Conservation (phyloP, 805 yeast species). For the Candida nemodendra region DNA sequence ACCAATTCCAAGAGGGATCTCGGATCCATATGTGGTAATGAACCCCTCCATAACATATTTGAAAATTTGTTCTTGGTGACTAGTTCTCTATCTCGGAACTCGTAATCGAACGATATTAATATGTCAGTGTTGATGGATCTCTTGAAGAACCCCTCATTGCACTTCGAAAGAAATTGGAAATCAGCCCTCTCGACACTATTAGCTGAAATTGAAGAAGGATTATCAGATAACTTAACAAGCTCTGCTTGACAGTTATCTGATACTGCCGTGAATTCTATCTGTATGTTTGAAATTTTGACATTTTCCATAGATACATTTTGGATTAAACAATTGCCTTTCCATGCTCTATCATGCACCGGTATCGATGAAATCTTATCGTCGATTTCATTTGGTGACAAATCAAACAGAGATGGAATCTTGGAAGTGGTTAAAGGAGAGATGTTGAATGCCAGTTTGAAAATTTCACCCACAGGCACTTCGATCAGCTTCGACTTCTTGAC, state of each 20-base stretch:
- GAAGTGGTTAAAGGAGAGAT: conserved; percentile 34
- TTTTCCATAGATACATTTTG: conserved; percentile 25
- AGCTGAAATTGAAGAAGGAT: conserved; percentile 1
- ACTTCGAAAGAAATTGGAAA: conserved; percentile 17
- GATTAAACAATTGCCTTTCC: conserved; percentile 36
- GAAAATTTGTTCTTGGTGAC: conserved; percentile 29
- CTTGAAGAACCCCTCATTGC: conserved; percentile 16
- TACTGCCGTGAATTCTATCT: conserved; percentile 12
- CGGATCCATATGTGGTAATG: conserved; percentile 68
- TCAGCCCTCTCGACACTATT: conserved; percentile 3
- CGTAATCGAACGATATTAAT: conserved; percentile 18
- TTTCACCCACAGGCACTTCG: conserved; percentile 28
- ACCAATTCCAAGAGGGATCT: conserved; percentile 49
- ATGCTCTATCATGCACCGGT: conserved; percentile 35
- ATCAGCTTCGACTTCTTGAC: conserved; percentile 25
- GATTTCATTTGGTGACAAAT: conserved; percentile 8
- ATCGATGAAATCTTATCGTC: conserved; percentile 14
- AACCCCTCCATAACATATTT: conserved; percentile 47
- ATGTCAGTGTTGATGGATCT: conserved; percentile 25
- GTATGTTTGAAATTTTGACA: conserved; percentile 35
- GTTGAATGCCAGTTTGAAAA: conserved; percentile 30
- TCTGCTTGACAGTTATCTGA: conserved; percentile 12
- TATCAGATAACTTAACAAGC: conserved; percentile 1
- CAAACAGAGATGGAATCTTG: conserved; percentile 29
- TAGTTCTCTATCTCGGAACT: conserved; percentile 6